Evolutionary conservation across 371 early-diverging fungal species (phyloP).

Genomic region (Coemansia sp.): DNA sequence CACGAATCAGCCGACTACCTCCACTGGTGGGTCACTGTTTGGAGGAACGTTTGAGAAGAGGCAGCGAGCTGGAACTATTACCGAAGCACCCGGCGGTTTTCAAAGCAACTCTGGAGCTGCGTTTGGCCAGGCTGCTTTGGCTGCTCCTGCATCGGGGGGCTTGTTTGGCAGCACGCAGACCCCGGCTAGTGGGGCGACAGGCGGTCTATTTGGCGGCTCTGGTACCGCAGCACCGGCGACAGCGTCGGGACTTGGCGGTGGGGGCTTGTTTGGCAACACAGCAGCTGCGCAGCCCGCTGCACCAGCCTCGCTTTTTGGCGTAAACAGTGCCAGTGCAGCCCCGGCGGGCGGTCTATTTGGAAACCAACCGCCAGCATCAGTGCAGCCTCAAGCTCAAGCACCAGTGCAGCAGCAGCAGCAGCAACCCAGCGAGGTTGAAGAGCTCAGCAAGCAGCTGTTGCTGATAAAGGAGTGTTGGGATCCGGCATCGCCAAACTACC

Average conservation of each 20-base stretch:
- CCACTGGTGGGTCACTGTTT: conserved; percentile 20
- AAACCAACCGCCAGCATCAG: conserved; percentile 9
- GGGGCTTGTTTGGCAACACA: conserved; percentile 20
- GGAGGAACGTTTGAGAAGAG: conserved; percentile 36
- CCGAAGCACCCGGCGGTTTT: conserved; percentile 11
- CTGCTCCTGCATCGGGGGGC: conserved; percentile 9
- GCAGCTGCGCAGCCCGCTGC: conserved; percentile 6
- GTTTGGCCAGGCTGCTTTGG: conserved; percentile 23
- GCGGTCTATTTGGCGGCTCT: conserved; percentile 44
- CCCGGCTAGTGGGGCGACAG: conserved; percentile 8
- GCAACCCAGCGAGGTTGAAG: conserved; percentile 44
- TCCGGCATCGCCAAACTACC: conserved; percentile 72
- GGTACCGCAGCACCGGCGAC: conserved; percentile 17
- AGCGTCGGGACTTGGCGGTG: background rate
- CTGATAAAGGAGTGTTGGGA: conserved; percentile 77
- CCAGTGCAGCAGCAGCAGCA: conserved; percentile 53
- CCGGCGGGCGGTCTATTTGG: conserved; percentile 13
- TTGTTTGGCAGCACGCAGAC: conserved; percentile 43
- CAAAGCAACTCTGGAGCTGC: conserved; percentile 2
- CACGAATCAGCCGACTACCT: conserved; percentile 24
- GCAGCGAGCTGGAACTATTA: conserved; percentile 31
- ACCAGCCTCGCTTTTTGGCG: conserved; percentile 15
- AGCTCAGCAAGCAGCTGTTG: conserved; percentile 61
- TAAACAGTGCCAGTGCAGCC: conserved; percentile 1
- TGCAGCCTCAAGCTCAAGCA: conserved; percentile 19